Percentiles rank a stretch among this genome's conserved stretches.
phyloP scores from a whole-genome alignment of 345 rosid genomes.

The Euphorbia tirucalli region DNA sequence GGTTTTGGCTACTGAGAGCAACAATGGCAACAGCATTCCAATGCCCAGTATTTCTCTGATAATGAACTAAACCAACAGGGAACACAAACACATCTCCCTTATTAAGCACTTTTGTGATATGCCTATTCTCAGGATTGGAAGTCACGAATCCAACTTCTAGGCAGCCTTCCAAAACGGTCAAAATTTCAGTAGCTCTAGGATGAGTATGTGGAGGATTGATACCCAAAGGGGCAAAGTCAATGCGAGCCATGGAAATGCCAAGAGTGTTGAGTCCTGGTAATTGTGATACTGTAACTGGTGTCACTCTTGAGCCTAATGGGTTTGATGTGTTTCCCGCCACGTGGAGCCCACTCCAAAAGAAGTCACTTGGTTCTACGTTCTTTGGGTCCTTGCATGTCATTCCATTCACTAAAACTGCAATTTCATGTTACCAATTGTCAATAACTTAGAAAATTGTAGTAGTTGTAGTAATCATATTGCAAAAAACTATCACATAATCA shows the following conservation, averaged over 20 bases:
- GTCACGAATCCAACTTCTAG: slow-evolving; percentile 9
- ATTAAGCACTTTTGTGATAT: not conserved
- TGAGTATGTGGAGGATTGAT: slow-evolving; percentile 16
- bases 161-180: not conserved
- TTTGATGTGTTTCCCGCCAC: slow-evolving; percentile 11
- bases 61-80: slow-evolving; percentile 6
- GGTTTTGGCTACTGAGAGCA: slow-evolving; percentile 12
- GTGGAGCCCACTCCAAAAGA: slow-evolving; percentile 8
- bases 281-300: slow-evolving; percentile 7
- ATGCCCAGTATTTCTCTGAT: not conserved
- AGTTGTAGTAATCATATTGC: no score
- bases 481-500: no score
- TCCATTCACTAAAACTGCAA: slow-evolving; percentile 7
- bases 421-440: no score
- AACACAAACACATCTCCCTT: slow-evolving; percentile 16
- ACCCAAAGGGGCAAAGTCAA: slow-evolving; percentile 6
- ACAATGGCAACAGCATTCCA: not conserved
- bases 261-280: slow-evolving; percentile 17
- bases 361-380: not conserved
- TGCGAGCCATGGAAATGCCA: slow-evolving; percentile 4
- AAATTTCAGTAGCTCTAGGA: slow-evolving; percentile 10
- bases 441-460: no score
- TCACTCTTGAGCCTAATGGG: slow-evolving; percentile 11
- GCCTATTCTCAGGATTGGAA: slow-evolving; percentile 15
- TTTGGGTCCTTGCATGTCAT: slow-evolving; percentile 14